A percentile compares a stretch with the other conserved stretches of the same genome.
Evolutionary conservation across 2,329 filamentous ascomycete species (phyloP).

Genomic region (Salinomyces thailandicus): DNA sequence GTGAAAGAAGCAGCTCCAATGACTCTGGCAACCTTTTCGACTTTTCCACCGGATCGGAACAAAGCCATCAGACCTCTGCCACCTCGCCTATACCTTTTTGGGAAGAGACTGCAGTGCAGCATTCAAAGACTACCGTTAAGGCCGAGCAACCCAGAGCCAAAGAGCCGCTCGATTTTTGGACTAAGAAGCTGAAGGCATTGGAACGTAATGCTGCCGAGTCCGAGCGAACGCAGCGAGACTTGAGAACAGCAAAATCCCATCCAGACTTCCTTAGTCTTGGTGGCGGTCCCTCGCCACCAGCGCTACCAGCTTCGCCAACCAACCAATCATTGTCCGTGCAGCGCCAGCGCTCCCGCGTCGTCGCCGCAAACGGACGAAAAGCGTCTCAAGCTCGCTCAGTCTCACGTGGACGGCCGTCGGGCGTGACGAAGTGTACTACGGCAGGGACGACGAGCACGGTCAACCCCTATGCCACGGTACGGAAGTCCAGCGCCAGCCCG

Average conservation of each 20-base stretch:
- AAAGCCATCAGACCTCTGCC: conserved; percentile 35
- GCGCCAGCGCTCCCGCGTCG: conserved; percentile 13
- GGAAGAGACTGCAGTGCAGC: conserved; percentile 15
- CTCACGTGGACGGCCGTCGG: conserved; percentile 23
- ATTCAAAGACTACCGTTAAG: too few relatives aligned
- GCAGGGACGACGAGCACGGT: conserved; percentile 1
- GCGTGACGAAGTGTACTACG: conserved; percentile 21
- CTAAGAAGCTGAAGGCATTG: conserved; percentile 41
- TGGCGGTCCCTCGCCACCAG: conserved; percentile 26
- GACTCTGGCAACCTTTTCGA: conserved; percentile 40
- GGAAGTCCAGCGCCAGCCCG: conserved; percentile 23
- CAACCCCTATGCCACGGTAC: conserved; percentile 18
- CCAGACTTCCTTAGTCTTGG: conserved; percentile 28
- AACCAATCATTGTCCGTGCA: conserved; percentile 22
- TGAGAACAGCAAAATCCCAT: conserved; percentile 23
- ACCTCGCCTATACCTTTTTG: conserved; percentile 41
- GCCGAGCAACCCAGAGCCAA: conserved; percentile 28
- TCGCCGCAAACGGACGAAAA: conserved; percentile 23
- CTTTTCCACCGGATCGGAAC: conserved; percentile 40
- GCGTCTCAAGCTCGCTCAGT: conserved; percentile 20
- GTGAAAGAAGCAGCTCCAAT: conserved; percentile 39
- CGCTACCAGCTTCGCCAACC: conserved; percentile 18
- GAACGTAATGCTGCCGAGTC: conserved; percentile 40
- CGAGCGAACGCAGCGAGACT: conserved; percentile 31
- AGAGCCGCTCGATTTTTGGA: conserved; percentile 42